Evolutionary conservation across 345 rosid genomes (phyloP), one percentile per base, ranked within the genome.

Genomic region (Euphorbia peplus): DNA sequence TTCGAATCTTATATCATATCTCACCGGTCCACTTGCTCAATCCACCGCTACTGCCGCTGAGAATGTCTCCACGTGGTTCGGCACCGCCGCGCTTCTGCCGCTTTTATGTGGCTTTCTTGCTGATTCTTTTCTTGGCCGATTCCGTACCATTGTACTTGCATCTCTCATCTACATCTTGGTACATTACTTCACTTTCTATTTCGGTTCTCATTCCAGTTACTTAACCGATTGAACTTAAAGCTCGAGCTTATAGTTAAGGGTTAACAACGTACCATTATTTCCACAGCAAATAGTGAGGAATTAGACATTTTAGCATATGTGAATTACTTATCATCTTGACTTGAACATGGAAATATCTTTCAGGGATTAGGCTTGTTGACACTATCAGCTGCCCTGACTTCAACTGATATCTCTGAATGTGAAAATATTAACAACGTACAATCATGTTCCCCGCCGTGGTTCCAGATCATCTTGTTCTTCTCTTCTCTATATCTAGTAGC

Each of bases 401-500:
- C 67, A 35, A 5, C 3, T 50, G 30, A 59, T 30, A 19, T 8
- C 28, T 64, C 46, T 11, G 29, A 51, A 14, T 53, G 53, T 26
- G n/a, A 30, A 26, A 25, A 13, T 25, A 64, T n/a, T 47, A 25
- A 53, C 9, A 9, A 12, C 18, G 32, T 19, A 3, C 16, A 29
- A 44, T 55, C 70, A 10, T 67, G 62, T 55, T 54, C 63, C 16
- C 29, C 63, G 24, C 18, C 61, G 55, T 44, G 24, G 29, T 44
- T 28, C 19, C 69, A 54, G 21, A 62, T 15, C 28, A 24, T 21
- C 37, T 35, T 71, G 11, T 64, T 71, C 75, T 71, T 63, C 63
- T 55, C 56, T 13, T 63, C 75, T 57, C 75, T 71, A 26, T 64
- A 63, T 32, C 53, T 71, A 26, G 58, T 71, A n/a, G 75, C 75